A percentile compares a stretch with the other conserved stretches of the same genome.
phyloP scores from a whole-genome alignment of 768 basidiomycete species.

The Lyophyllum atratum region DNA sequence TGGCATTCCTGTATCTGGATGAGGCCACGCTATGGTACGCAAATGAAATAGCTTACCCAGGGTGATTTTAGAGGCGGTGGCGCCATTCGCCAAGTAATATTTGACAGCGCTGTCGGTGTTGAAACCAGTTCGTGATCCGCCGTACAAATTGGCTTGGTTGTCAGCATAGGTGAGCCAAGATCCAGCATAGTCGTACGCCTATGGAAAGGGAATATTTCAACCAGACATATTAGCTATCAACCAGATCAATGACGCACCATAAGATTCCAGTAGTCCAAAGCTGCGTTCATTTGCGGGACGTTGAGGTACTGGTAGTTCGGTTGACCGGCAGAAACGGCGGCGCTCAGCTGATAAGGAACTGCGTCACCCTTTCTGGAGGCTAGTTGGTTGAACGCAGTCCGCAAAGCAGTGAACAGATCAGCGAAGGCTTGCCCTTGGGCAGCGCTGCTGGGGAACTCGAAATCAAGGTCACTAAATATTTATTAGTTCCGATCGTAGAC shows the following conservation, averaged over 20 bases:
- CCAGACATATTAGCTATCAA: neutral
- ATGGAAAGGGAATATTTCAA: neutral
- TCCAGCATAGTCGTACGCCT: constrained; percentile 80
- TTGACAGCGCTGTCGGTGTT: constrained; percentile 69
- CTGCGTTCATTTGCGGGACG: constrained; percentile 64
- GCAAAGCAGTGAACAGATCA: constrained; percentile 59
- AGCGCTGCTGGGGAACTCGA: constrained; percentile 68
- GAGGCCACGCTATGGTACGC: neutral
- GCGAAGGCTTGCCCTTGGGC: constrained; percentile 69
- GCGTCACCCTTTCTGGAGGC: constrained; percentile 61
- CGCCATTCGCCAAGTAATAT: constrained; percentile 61
- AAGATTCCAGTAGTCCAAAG: constrained; percentile 77
- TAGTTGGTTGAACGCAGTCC: constrained; percentile 62
- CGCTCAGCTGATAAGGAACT: constrained; percentile 60
- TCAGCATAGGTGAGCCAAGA: constrained; percentile 68
- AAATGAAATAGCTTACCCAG: constrained; percentile 44
- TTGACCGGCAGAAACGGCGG: constrained; percentile 65
- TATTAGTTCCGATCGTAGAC: constrained; percentile 2
- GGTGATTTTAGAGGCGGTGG: constrained; percentile 63
- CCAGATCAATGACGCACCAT: constrained; percentile 50
- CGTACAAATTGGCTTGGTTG: constrained; percentile 68
- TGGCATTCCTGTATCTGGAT: constrained; percentile 58
- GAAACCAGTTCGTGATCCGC: constrained; percentile 60
- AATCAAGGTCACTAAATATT: constrained; percentile 65
- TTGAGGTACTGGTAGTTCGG: constrained; percentile 58